Base-by-base conservation (phyloP, 2,329 filamentous ascomycete genomes). In the Phaeosphaeriaceae sp. region DNA sequence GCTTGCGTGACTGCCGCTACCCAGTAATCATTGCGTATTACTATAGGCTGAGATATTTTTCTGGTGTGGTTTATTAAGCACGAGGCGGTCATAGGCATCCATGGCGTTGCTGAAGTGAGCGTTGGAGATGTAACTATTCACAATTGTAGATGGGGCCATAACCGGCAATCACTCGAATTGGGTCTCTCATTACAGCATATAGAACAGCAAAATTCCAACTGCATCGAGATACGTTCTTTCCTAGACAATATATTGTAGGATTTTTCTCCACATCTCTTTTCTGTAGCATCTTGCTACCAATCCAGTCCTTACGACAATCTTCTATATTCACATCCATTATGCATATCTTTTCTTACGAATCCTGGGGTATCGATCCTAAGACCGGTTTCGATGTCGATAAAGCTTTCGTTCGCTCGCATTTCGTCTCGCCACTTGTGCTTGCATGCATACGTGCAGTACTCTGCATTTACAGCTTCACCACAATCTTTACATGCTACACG, bases 361-460 rank as follows among this genome's bases (percentile, higher is more conserved):
- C 50, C 21, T 67, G 56, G 54, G 64, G 60, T 13, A 37, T 65
- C 26, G 50, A 57, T n/a, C 45, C 47, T 2, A 35, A 42, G 4
- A 37, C 36, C 8, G 61, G 61, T 9, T 72, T 73, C 48, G 78
- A 80, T 58, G 60, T 67, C 6, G 64, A 80, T 28, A 80, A 87
- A 69, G 83, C 86, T 47, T 91, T 88, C 73, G 83, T 86, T 69
- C 92, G 89, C 16, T 93, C 89, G n/a, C 92, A 88, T 87, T 74
- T 91, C 11, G 72, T 94, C 16, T 74, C 83, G 17, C 87, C 89
- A 0, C 79, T 81, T 63, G 64, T 79, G 2, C 79, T 92, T 32
- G 84, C 83, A 54, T 73, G 71, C 45, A 71, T 82, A 38, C 84
- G 86, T 56, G 81, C 80, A 4, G 41, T 68, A 16, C 46, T 72